A percentile compares a stretch with the other conserved stretches of the same genome.
phyloP scores from a whole-genome alignment of 1,284 basidiomycete genomes.

The Rhizopogon hawkerae region DNA sequence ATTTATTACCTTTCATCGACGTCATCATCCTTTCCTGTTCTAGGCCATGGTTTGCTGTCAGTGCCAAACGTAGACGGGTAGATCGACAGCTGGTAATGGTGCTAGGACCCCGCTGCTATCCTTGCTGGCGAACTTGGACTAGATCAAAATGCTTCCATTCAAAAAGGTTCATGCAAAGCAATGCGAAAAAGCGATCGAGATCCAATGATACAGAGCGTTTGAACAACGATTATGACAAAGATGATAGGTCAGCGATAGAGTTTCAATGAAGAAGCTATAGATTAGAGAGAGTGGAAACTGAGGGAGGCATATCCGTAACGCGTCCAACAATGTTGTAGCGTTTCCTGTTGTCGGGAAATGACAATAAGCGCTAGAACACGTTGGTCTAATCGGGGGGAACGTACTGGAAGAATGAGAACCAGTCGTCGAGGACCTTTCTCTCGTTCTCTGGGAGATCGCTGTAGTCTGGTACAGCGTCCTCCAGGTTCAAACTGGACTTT shows the following conservation, averaged over 20 bases:
- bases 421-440: slow-evolving; percentile 81
- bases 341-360: slow-evolving; percentile 38
- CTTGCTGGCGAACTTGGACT: not conserved
- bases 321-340: slow-evolving; percentile 78
- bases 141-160: not conserved
- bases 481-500: slow-evolving; percentile 78
- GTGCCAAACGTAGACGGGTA: not conserved
- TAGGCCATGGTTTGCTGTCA: not conserved
- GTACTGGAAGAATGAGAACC: slow-evolving; percentile 74
- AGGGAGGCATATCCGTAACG: slow-evolving; percentile 40
- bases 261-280: slow-evolving; percentile 4
- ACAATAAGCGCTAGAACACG: not conserved
- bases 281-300: slow-evolving; percentile 17
- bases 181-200: not conserved
- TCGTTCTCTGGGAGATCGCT: slow-evolving; percentile 69
- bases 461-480: slow-evolving; percentile 88
- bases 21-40: not conserved
- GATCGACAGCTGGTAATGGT: not conserved
- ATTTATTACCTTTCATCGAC: not conserved
- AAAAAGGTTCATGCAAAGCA: not conserved
- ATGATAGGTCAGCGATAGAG: not conserved
- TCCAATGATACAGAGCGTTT: slow-evolving; percentile 1
- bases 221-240: slow-evolving; percentile 1
- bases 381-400: slow-evolving; percentile 14
- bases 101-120: not conserved